Evolutionary conservation across 345 rosid species (phyloP).

Genomic region (Hibiscus syriacus): DNA sequence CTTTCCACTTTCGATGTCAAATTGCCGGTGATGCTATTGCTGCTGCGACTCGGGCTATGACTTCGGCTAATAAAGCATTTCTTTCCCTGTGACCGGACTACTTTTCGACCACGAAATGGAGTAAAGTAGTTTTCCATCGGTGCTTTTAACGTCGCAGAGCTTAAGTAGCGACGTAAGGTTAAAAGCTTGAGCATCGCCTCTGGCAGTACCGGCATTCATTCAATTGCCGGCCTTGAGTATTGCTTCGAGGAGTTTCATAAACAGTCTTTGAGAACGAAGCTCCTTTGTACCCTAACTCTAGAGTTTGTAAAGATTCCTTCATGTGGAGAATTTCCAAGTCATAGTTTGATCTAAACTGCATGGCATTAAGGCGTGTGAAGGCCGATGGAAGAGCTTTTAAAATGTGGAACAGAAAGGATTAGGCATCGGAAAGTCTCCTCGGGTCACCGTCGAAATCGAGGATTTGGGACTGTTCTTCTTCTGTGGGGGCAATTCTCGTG

Average conservation of each 20-base stretch:
- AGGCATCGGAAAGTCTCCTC: conserved; percentile 55
- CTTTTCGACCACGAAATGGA: conserved; percentile 82
- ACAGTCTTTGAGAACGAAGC: conserved; percentile 64
- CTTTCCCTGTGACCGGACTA: conserved; percentile 70
- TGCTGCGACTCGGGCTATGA: conserved; percentile 24
- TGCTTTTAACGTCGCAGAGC: conserved; percentile 77
- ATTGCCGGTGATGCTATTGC: conserved; percentile 18
- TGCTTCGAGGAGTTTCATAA: conserved; percentile 81
- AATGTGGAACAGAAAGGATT: conserved; percentile 61
- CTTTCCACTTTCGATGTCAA: conserved; percentile 39
- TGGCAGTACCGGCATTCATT: conserved; percentile 84
- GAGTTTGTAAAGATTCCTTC: conserved; percentile 33
- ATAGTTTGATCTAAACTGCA: conserved; percentile 62
- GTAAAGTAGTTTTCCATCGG: conserved; percentile 71
- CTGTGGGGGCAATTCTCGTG: conserved; percentile 52
- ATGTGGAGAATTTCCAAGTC: conserved; percentile 46
- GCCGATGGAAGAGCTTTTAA: conserved; percentile 68
- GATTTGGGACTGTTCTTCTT: conserved; percentile 56
- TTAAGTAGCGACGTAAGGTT: conserved; percentile 62
- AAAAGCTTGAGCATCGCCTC: conserved; percentile 92
- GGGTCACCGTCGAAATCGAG: conserved; percentile 52
- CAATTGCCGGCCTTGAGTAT: conserved; percentile 88
- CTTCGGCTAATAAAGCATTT: no score
- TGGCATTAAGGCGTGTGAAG: conserved; percentile 48
- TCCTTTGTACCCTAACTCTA: conserved; percentile 65